Evolutionary conservation across 2,329 filamentous ascomycete genomes (phyloP).

Genomic region (Ophiostoma sp.): DNA sequence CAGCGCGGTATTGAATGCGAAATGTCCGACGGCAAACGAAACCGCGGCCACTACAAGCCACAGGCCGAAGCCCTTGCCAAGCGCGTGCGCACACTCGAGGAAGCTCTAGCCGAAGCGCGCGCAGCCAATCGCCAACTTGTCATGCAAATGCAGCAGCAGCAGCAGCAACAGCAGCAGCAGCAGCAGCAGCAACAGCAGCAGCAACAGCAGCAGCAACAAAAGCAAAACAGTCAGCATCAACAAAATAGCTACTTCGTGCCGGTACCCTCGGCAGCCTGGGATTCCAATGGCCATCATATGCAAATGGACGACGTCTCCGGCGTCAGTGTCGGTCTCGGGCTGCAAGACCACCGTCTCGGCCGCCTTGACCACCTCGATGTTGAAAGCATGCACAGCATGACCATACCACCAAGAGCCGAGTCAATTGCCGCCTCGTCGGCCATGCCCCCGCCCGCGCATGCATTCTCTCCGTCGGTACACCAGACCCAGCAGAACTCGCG

Average conservation of each 20-base stretch:
- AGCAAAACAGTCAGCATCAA: not conserved
- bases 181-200: conserved; percentile 13
- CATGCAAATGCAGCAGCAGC: conserved; percentile 9
- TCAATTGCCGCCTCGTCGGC: conserved; percentile 17
- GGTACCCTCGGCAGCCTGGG: not conserved
- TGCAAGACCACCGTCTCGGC: conserved; percentile 8
- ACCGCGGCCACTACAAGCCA: conserved; percentile 25
- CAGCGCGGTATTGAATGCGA: conserved; percentile 22
- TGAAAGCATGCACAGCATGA: conserved; percentile 13
- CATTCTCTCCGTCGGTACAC: conserved; percentile 4
- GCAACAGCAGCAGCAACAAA: not conserved
- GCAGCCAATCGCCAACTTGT: conserved; percentile 17
- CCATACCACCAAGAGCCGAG: conserved; percentile 12
- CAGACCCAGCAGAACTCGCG: not conserved
- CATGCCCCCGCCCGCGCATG: conserved; percentile 14
- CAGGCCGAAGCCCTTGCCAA: conserved; percentile 22
- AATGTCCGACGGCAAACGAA: conserved; percentile 24
- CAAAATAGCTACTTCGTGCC: not conserved
- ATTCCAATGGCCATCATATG: conserved; percentile 1
- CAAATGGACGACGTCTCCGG: conserved; percentile 15
- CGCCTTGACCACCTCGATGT: not conserved
- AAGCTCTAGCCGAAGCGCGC: conserved; percentile 20
- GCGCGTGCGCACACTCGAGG: conserved; percentile 18
- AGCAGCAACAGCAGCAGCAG: not conserved
- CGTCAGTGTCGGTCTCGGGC: conserved; percentile 4